These are phyloP conservation scores for Phoma sp. DNA, from an alignment of 2,329 filamentous ascomycete genomes.

Conservation along the genomic window DNA sequence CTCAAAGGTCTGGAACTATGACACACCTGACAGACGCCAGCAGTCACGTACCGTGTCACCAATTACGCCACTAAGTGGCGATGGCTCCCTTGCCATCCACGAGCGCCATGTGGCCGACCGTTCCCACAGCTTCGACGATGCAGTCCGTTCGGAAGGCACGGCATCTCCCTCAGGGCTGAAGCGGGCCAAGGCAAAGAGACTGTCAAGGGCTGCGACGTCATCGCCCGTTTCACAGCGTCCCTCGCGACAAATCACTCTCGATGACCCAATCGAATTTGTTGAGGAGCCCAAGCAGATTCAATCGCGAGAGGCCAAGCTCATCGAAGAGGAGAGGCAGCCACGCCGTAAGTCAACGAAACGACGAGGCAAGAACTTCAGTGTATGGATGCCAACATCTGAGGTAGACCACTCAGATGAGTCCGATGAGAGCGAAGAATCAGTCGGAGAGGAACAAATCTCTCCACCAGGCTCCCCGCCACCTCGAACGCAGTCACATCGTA, in stretches of 20 bases:
- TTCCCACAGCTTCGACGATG: slow-evolving; percentile 46
- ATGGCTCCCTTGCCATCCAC: slow-evolving; percentile 39
- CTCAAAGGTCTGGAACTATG: slow-evolving; percentile 54
- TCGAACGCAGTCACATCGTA: slow-evolving; percentile 49
- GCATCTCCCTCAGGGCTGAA: slow-evolving; percentile 43
- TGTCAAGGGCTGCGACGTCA: slow-evolving; percentile 38
- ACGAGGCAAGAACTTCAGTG: slow-evolving; percentile 53
- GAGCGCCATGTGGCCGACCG: slow-evolving; percentile 20
- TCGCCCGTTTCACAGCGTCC: slow-evolving; percentile 37
- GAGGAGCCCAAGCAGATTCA: slow-evolving; percentile 16
- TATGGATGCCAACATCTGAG: slow-evolving; percentile 56
- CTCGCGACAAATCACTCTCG: slow-evolving; percentile 45
- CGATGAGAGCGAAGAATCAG: slow-evolving; percentile 36
- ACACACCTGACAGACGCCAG: slow-evolving; percentile 38
- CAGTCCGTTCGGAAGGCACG: slow-evolving; percentile 38
- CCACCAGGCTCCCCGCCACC: slow-evolving; percentile 35
- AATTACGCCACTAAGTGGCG: slow-evolving; percentile 47
- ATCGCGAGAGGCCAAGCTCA: slow-evolving; percentile 9
- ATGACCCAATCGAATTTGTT: slow-evolving; percentile 35
- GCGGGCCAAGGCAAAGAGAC: slow-evolving; percentile 48
- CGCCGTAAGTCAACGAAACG: slow-evolving; percentile 41
- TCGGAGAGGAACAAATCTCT: slow-evolving; percentile 24
- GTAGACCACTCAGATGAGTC: slow-evolving; percentile 43
- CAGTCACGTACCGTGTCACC: slow-evolving; percentile 43
- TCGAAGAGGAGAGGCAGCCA: slow-evolving; percentile 27